Evolutionary conservation across 1,284 basidiomycete genomes (phyloP), one percentile per base, ranked within the genome.

Genomic region (Kalmanozyma brasiliensis): DNA sequence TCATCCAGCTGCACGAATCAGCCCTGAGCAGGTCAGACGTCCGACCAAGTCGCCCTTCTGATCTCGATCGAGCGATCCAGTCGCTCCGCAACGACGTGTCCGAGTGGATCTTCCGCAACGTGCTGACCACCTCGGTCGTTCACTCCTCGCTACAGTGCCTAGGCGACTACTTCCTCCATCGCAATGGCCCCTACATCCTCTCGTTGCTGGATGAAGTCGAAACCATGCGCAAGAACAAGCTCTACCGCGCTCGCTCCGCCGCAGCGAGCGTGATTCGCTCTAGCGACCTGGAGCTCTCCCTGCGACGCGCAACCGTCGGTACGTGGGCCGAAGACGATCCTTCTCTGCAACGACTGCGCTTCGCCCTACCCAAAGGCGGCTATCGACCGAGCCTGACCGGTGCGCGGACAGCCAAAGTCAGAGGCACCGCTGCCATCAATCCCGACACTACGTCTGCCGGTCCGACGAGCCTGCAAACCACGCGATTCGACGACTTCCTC

Each of bases 81-180:
- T 87, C 89, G 56, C 90, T 93, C 48, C 84, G 90, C 56, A 88
- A 86, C 2, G 87, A 89, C 55, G 86, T 91, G 55, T 89, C 90
- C 68, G 92, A 93, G 84, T 95, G 93, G 93, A 85, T 95, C 3
- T 95, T 93, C 92, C 84, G 88, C 29, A 92, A 93, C 75, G 89
- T 95, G 29, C 85, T 95, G 49, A 94, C 92, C 1, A 87, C 87
- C 73, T 87, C 88, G 66, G 90, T 93, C 68, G 90, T 94, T 0
- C 88, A 90, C 62, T 89, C 89, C 22, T 88, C 90, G 0, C 86
- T 92, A 11, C 86, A 90, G 56, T 88, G 88, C 6, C 82, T 92
- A 88, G 55, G 53, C 23, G 44, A 65, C 47, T 75, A 71, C 82
- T 94, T 94, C 78, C 86, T 95, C 11, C 85, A 93, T 41, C 88